Base-by-base conservation (phyloP, 306 rosid genomes). In the Aeschynomene evenia region DNA sequence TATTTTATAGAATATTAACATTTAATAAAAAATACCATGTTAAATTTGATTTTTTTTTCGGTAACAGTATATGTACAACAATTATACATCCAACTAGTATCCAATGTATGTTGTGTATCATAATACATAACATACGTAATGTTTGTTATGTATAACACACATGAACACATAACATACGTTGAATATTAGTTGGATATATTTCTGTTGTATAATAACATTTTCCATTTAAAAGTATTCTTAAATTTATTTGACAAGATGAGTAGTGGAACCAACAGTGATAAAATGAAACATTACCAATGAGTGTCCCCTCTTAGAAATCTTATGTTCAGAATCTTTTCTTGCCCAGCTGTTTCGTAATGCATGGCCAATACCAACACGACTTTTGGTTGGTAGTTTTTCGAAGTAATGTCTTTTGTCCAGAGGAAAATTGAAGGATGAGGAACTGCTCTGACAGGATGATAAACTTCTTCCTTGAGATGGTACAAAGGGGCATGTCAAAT, bases 261-360 rank as follows among this genome's bases (percentile, higher is more conserved):
- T 50, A 16, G 80, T 16, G 39, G 33, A 23, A 37, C 19, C 37
- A 33, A 61, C 1, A 53, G 14, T 50, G 66, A 52, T 36, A 3
- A 70, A 71, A 63, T 34, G 52, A 65, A 46, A 67, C 69, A 58
- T 84, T 89, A 91, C 97, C 96, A 80, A 50, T 37, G 90, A 79
- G 71, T 21, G 74, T 48, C 72, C 66, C 77, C 87, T 91, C 83
- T 86, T 91, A 50, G 83, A 0, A 50, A 15, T 34, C 83, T 76
- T 93, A 42, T 26, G 42, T 8, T 87, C 96, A n/a, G 81, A 63
- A 13, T 94, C 97, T 83, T 84, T 94, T 81, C 88, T 84, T 77
- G 66, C 88, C 92, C 92, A 73, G 76, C 88, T 89, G 64, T 89
- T 84, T 57, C 95, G 88, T 77, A 91, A 76, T 40, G 99, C 81